Conservation (phyloP, 345 rosid genomes). For the Dovyalis caffra region DNA sequence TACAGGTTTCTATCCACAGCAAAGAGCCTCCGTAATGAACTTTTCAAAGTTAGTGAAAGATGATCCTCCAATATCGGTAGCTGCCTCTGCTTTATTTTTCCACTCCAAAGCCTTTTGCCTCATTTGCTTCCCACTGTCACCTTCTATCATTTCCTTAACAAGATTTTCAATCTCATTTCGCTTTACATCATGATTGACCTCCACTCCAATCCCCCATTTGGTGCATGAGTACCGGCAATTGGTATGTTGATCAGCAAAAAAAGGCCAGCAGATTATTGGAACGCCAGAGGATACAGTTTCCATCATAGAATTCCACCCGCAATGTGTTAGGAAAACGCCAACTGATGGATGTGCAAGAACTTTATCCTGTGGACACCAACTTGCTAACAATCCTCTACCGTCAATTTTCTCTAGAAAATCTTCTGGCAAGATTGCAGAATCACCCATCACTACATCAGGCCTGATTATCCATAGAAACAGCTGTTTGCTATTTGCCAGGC, state of each 20-base stretch:
- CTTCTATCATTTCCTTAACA: constrained; percentile 27
- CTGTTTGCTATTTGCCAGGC: constrained; percentile 33
- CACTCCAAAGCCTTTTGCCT: no score
- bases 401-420: constrained; percentile 23
- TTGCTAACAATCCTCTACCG: constrained; percentile 28
- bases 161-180: constrained; percentile 19
- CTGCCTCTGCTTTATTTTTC: no score
- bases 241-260: constrained; percentile 37
- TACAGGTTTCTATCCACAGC: constrained; percentile 32
- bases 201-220: constrained; percentile 30
- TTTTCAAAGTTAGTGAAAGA: no score
- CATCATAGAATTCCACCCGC: constrained; percentile 39
- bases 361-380: constrained; percentile 33
- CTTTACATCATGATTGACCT: constrained; percentile 25
- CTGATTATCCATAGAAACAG: constrained; percentile 40
- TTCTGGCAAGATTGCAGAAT: constrained; percentile 20
- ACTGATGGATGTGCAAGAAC: constrained; percentile 33
- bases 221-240: constrained; percentile 28
- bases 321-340: constrained; percentile 36
- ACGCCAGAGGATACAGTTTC: constrained; percentile 27
- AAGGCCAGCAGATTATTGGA: constrained; percentile 38
- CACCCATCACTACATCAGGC: constrained; percentile 28
- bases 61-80: no score
- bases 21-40: constrained; percentile 25
- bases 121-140: constrained; percentile 17